A percentile compares a stretch with the other conserved stretches of the same genome.
These are phyloP conservation scores for Xerocomus potaroensis DNA, from an alignment of 768 basidiomycete species.

Conservation along the genomic window DNA sequence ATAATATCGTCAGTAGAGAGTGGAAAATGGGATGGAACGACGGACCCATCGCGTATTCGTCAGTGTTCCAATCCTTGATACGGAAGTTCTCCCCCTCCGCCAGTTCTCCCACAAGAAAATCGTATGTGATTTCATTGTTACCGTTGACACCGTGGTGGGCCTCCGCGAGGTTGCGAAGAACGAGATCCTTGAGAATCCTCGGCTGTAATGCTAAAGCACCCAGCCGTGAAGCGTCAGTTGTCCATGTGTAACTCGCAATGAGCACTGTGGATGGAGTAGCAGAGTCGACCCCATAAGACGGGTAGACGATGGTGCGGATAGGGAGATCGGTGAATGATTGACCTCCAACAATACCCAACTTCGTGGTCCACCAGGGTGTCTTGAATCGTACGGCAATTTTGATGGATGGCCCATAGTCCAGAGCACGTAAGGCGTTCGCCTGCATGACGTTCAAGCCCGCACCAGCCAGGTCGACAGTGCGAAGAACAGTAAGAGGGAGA, in stretches of 20 bases:
- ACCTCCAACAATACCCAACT: constrained; percentile 36
- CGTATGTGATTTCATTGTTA: constrained; percentile 4
- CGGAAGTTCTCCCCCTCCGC: constrained; percentile 20
- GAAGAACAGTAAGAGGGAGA: constrained; percentile 34
- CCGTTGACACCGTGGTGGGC: constrained; percentile 2
- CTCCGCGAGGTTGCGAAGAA: constrained; percentile 21
- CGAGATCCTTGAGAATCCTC: constrained; percentile 22
- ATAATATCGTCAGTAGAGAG: not conserved
- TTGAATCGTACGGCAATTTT: constrained; percentile 44
- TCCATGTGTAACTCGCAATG: constrained; percentile 35
- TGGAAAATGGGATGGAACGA: not conserved
- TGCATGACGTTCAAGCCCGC: constrained; percentile 28
- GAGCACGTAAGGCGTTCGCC: constrained; percentile 34
- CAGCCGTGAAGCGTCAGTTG: constrained; percentile 26
- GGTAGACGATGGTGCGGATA: constrained; percentile 40
- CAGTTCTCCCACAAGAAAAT: constrained; percentile 10
- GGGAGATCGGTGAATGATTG: constrained; percentile 39
- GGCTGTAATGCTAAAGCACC: constrained; percentile 29
- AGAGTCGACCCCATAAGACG: constrained; percentile 34
- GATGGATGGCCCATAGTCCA: constrained; percentile 34
- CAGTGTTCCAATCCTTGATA: constrained; percentile 33
- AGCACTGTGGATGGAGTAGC: constrained; percentile 26
- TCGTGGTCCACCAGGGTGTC: constrained; percentile 39
- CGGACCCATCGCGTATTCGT: constrained; percentile 34
- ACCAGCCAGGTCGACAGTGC: constrained; percentile 31